These are phyloP conservation scores for Ceratocystiopsis sp. DNA, from an alignment of 2,329 filamentous ascomycete genomes.

Conservation along the genomic window DNA sequence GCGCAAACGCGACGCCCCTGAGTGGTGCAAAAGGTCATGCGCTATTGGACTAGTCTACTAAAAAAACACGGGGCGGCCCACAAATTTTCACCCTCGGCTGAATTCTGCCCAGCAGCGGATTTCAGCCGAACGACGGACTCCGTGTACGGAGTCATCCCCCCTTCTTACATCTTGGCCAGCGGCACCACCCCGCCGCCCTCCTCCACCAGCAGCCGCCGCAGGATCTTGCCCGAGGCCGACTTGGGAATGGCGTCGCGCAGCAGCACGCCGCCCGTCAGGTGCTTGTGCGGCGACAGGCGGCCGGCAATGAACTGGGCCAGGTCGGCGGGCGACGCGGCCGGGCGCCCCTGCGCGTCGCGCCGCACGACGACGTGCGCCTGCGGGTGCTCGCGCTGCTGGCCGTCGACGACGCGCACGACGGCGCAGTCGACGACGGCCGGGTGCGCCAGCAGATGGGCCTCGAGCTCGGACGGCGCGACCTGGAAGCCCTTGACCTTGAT, in stretches of 20 bases:
- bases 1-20: no score
- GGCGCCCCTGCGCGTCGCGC: no score
- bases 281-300: constrained; percentile 12
- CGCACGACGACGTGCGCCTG: background rate
- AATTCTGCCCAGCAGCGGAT: no score
- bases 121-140: background rate
- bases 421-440: background rate
- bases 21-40: no score
- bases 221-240: constrained; percentile 20
- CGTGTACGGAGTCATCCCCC: no score
- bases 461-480: constrained; percentile 20
- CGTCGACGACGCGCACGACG: background rate
- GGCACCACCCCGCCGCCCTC: background rate
- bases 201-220: constrained; percentile 17
- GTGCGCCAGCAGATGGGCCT: constrained; percentile 11
- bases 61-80: no score
- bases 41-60: no score
- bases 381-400: background rate
- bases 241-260: constrained; percentile 20
- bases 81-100: background rate
- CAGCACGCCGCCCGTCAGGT: constrained; percentile 18
- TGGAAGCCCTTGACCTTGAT: constrained; percentile 26
- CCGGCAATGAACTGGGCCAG: background rate
- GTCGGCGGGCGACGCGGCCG: background rate
- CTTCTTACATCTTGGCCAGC: background rate